Percentiles rank a stretch among this genome's conserved stretches.
phyloP scores from a whole-genome alignment of 257 asterid genomes.

The Nyctanthes arbortristis region DNA sequence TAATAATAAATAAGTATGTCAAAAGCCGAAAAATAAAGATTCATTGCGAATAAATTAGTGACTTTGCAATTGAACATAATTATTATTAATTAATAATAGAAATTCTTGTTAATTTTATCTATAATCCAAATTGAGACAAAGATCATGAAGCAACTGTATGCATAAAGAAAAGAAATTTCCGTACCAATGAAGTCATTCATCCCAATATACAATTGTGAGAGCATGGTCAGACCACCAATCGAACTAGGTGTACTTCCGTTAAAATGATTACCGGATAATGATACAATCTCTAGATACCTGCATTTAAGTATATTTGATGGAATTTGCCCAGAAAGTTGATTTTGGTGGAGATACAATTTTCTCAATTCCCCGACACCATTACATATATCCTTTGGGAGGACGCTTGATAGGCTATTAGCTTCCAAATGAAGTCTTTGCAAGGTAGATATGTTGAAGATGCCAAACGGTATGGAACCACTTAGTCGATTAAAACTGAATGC shows the following conservation, averaged over 20 bases:
- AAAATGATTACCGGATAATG: slow-evolving; percentile 33
- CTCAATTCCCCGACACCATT: slow-evolving; percentile 4
- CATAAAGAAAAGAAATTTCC: too few relatives aligned
- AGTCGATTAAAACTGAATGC: background rate
- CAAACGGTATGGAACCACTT: background rate
- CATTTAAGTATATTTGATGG: too few relatives aligned
- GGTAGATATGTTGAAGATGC: slow-evolving; percentile 27
- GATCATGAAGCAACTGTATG: too few relatives aligned
- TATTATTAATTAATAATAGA: too few relatives aligned
- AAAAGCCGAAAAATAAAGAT: too few relatives aligned
- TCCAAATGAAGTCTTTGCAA: slow-evolving; percentile 18
- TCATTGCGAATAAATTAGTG: too few relatives aligned
- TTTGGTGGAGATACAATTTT: slow-evolving; percentile 5
- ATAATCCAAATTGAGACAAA: too few relatives aligned
- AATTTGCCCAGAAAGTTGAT: slow-evolving; percentile 32
- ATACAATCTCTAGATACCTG: slow-evolving; percentile 26
- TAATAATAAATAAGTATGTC: too few relatives aligned
- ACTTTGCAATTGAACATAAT: too few relatives aligned
- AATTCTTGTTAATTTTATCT: too few relatives aligned
- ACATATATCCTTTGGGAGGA: slow-evolving; percentile 29
- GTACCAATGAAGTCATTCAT: slow-evolving; percentile 26
- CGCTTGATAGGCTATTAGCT: slow-evolving; percentile 23
- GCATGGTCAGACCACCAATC: slow-evolving; percentile 21
- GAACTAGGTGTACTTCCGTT: slow-evolving; percentile 34
- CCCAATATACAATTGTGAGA: slow-evolving; percentile 22